phyloP scores from a whole-genome alignment of 2,329 filamentous ascomycete genomes.

The Blastomyces silverae region DNA sequence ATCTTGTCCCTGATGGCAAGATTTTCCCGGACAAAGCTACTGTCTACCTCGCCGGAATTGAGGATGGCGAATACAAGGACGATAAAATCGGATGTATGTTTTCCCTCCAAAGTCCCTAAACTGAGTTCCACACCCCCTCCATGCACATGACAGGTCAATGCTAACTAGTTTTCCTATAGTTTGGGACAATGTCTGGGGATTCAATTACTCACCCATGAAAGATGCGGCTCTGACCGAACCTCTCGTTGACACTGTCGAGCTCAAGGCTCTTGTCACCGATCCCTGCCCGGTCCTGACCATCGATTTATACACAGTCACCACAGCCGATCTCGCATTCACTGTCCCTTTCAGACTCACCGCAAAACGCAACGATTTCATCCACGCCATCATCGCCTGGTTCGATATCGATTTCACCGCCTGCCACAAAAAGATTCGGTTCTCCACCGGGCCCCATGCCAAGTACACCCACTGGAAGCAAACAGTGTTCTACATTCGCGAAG shows the following conservation, averaged over 20 bases:
- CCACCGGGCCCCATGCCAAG: constrained; percentile 94
- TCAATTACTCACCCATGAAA: constrained; percentile 93
- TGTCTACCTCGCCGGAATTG: constrained; percentile 93
- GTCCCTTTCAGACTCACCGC: constrained; percentile 67
- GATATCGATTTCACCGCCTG: constrained; percentile 98
- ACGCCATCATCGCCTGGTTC: constrained; percentile 97
- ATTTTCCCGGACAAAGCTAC: constrained; percentile 99
- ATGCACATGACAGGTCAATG: not conserved
- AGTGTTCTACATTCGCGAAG: constrained; percentile 93
- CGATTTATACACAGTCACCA: constrained; percentile 85
- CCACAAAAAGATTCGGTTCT: constrained; percentile 97
- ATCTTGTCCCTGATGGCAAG: constrained; percentile 75
- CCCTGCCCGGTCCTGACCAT: constrained; percentile 77
- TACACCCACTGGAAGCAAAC: constrained; percentile 99
- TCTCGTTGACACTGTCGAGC: constrained; percentile 92
- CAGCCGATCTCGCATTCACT: constrained; percentile 75
- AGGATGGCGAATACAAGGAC: constrained; percentile 99
- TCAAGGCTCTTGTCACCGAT: constrained; percentile 95
- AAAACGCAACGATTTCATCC: constrained; percentile 87
- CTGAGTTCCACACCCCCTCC: not conserved
- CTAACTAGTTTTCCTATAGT: constrained; percentile 51
- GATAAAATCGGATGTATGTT: constrained; percentile 97
- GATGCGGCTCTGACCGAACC: constrained; percentile 89
- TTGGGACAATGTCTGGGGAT: constrained; percentile 99
- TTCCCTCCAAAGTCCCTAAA: constrained; percentile 11